Evolutionary conservation across 805 yeast genomes (phyloP), one percentile per base, ranked within the genome.

Genomic region (Saccharomycopsis javanensis): DNA sequence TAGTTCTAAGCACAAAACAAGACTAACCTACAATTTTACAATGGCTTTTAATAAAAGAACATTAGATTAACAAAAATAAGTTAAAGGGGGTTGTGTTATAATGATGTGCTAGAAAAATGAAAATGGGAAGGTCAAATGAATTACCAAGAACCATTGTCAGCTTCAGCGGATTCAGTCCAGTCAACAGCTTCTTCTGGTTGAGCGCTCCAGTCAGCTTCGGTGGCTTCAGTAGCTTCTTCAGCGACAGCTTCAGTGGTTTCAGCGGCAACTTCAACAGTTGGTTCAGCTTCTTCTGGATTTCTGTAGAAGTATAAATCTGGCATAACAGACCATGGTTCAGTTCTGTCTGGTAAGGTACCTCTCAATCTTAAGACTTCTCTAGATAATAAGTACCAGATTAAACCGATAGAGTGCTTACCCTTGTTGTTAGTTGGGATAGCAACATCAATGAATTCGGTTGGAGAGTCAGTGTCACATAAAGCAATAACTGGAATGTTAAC

Each of bases 221-320:
- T 86, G 66, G 78, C 83, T 69, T 78, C 85, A 64, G 74, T 76
- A 69, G 79, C 82, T 66, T 77, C 79, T 70, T 79, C 85, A 72
- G 82, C 80, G 68, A 78, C 82, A 70, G 79, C 86, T 64, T 75
- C 75, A 61, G 71, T 65, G 69, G 74, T 77, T 64, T 75, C 76
- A 70, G 75, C 81, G 66, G 77, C 79, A 64, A 79, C 79, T 71
- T 82, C 82, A 68, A 79, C 82, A 70, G 82, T 81, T 71, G 76
- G 77, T 80, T 89, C 96, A 78, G 87, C 86, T 81, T 94, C 99
- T 83, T 92, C 98, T 74, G 99, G 99, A 82, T 94, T 97, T 86
- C 99, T 94, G 97, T 94, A 94, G 91, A 94, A 94, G 91, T 91
- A 94, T 78, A 94, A 85, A 82, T 94, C 99, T 78, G 98, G 98